These are phyloP conservation scores for Tulasnella sp. DNA, from an alignment of 768 basidiomycete genomes.

Conservation along the genomic window DNA sequence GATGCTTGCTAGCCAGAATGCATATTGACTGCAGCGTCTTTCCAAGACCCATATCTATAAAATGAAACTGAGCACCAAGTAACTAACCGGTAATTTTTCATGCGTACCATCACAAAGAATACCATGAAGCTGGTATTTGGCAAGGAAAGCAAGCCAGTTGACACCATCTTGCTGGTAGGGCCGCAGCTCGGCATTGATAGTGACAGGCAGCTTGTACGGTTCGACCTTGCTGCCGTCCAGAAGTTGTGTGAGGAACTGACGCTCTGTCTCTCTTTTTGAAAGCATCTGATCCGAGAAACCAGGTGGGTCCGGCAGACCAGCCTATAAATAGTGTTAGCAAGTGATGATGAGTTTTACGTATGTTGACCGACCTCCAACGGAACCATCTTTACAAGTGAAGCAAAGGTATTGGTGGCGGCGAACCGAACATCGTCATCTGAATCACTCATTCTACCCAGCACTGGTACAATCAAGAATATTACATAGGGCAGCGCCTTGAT, in stretches of 20 bases:
- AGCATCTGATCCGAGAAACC: constrained; percentile 82
- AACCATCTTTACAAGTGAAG: constrained; percentile 94
- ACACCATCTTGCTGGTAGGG: constrained; percentile 98
- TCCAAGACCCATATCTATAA: constrained; percentile 91
- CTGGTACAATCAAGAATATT: constrained; percentile 90
- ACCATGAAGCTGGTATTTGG: constrained; percentile 95
- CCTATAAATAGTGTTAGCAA: constrained; percentile 33
- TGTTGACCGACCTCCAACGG: constrained; percentile 65
- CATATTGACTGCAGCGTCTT: constrained; percentile 98
- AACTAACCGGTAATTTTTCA: not conserved
- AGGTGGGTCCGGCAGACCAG: constrained; percentile 90
- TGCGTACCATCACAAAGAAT: constrained; percentile 87
- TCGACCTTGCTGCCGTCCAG: constrained; percentile 93
- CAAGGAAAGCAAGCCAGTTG: constrained; percentile 96
- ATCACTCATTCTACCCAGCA: constrained; percentile 96
- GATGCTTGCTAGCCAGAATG: constrained; percentile 86
- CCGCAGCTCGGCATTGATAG: constrained; percentile 85
- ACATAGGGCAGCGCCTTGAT: constrained; percentile 93
- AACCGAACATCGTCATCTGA: constrained; percentile 81
- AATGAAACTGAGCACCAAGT: constrained; percentile 10
- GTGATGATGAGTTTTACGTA: not conserved
- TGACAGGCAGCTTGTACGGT: constrained; percentile 71
- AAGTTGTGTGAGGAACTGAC: constrained; percentile 84
- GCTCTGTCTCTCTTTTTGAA: constrained; percentile 71
- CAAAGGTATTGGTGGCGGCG: constrained; percentile 93